A percentile compares a stretch with the other conserved stretches of the same genome.
Evolutionary conservation across 2,329 filamentous ascomycete species (phyloP).

Genomic region (Xylaria digitata): DNA sequence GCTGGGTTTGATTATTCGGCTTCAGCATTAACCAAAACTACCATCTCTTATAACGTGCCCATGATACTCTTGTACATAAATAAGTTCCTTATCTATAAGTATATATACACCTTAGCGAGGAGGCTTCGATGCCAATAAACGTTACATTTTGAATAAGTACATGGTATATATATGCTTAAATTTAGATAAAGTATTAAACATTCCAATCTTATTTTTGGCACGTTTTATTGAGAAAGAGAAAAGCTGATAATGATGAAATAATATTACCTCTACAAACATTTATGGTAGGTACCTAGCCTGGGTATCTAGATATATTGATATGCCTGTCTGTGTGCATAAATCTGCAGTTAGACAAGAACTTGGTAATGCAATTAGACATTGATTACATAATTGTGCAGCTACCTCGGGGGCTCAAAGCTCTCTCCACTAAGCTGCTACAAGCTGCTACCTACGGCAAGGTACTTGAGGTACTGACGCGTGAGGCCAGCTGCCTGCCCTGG

Average conservation of each 20-base stretch:
- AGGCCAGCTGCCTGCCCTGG: constrained; percentile 50
- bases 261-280: too few relatives aligned
- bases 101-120: constrained; percentile 8
- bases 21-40: neutral
- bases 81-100: neutral
- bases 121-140: neutral
- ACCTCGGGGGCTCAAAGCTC: neutral
- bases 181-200: neutral
- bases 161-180: too few relatives aligned
- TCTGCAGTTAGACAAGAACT: too few relatives aligned
- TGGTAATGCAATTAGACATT: neutral
- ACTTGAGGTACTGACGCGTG: constrained; percentile 43
- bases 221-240: too few relatives aligned
- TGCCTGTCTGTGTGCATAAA: too few relatives aligned
- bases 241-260: too few relatives aligned
- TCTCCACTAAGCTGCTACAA: constrained; percentile 3
- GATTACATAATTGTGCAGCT: constrained; percentile 1
- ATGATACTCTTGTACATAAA: constrained; percentile 29
- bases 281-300: too few relatives aligned
- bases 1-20: neutral
- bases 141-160: too few relatives aligned
- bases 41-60: constrained; percentile 27
- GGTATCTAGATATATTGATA: too few relatives aligned
- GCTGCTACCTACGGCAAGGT: too few relatives aligned
- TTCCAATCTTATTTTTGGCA: too few relatives aligned